Evolutionary conservation across 768 basidiomycete species (phyloP), one percentile per base, ranked within the genome.

Genomic region (Nidularia pulvinata): DNA sequence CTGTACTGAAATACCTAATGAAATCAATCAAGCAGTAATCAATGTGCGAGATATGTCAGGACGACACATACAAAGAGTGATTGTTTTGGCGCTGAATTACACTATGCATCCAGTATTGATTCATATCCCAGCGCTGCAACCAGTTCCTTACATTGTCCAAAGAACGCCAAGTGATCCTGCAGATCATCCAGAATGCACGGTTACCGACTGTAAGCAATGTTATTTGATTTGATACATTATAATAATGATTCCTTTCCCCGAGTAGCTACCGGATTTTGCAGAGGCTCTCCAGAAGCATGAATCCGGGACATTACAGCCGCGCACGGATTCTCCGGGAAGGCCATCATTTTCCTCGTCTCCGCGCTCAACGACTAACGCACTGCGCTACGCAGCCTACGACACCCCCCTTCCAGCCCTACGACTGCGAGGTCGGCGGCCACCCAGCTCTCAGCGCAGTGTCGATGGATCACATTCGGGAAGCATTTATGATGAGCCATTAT

Each of bases 341-440:
- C 33, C 54, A 34, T 55, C 56, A 14, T 49, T 55, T 19, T 35
- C 49, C n/a, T 55, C 59, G 37, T 52, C 51, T 49, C 52, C 52
- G 42, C 7, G 46, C 2, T 42, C 33, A 49, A 22, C 36, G 50
- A 53, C 71, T 11, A 76, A 68, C 56, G 82, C 82, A 62, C 71
- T 92, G 49, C 80, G 86, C 60, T 92, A 92, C 59, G 72, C 79
- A 11, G 85, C 89, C 33, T 91, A 91, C 62, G 88, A 84, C 22
- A 61, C 82, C 1, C 89, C 89, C 22, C 77, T 73, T 52, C 73
- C 76, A 13, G 68, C 75, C 9, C 71, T 75, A n/a, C 76, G 81
- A 37, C 67, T 82, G 11, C 70, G 70, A 37, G 53, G 53, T 16
- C 65, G 66, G 46, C 69, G 75, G 49, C 47, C 61, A 46, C 63